Evolutionary conservation across 2,329 filamentous ascomycete genomes (phyloP), one percentile per base, ranked within the genome.

Genomic region (Neopestalotiopsis sp.): DNA sequence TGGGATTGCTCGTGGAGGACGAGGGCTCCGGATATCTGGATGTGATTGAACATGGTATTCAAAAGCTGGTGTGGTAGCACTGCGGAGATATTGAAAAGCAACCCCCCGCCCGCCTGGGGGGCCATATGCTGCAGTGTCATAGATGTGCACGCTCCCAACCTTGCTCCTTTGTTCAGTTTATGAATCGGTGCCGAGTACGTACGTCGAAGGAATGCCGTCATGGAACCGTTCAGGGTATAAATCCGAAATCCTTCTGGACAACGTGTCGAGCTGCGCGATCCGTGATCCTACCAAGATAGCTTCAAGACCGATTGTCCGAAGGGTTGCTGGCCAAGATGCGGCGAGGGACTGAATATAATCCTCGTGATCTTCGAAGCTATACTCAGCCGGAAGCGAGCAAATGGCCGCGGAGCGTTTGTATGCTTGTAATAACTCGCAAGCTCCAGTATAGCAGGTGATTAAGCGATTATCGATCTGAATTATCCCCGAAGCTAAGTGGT

Each of bases 1-100:
- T 62, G 17, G 57, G 12, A n/a, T 34, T 30, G 57, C 57, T 24
- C 10, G 20, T 13, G 59, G 32, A 34, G 32, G 30, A 40, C 59
- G 32, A 62, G 28, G 13, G 24, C 57, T 40, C 59, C 59, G 59
- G 32, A 62, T 62, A 30, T 62, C 30, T 62, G 32, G 59, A 34
- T 62, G 59, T 61, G 59, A 40, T 62, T 28, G 13, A 62, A 38
- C 59, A 62, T 40, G 34, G 30, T 30, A 34, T 34, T 38, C 28
- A 62, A 40, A 34, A 14, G n/a, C 32, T 20, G 13, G 34, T 40
- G 30, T 62, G 59, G 59, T 62, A 20, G 17, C 59, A 62, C 32
- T 62, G 59, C 59, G 59, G 59, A 62, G 30, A 62, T 62, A 40
- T 62, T 62, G 57, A 24, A 59, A 59, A 59, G 24, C 57, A 34